Percentiles rank a stretch among this genome's conserved stretches.
Conservation (phyloP, 176 grass and related monocot species). For the Phoenix dactylifera region DNA sequence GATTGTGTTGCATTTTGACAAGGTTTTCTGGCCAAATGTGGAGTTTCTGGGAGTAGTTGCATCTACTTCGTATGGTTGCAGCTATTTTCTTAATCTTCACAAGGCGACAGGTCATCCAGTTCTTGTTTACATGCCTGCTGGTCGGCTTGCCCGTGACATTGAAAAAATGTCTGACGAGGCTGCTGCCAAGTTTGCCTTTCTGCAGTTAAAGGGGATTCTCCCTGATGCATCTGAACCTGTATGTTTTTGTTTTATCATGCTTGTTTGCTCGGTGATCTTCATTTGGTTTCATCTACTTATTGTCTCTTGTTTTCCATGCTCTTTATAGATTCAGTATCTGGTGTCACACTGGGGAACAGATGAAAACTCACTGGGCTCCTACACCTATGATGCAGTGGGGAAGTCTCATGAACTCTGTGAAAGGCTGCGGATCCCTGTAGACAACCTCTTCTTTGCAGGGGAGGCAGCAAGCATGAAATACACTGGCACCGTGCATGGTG, state of each 20-base stretch:
- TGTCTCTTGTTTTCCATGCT: background rate
- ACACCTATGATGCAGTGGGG: conserved; percentile 79
- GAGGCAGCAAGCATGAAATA: conserved; percentile 87
- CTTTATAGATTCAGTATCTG: conserved; percentile 69
- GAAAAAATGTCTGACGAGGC: conserved; percentile 86
- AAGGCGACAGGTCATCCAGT: conserved; percentile 86
- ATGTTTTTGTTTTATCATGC: conserved; percentile 8
- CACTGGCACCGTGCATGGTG: conserved; percentile 82
- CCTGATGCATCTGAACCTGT: conserved; percentile 85
- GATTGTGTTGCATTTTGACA: conserved; percentile 80
- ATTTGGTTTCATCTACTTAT: background rate
- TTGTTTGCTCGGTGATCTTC: background rate
- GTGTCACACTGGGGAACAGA: conserved; percentile 90
- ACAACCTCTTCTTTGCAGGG: conserved; percentile 95
- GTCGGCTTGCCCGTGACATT: conserved; percentile 75
- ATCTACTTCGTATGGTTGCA: conserved; percentile 80
- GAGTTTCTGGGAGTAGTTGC: conserved; percentile 94
- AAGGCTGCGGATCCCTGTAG: conserved; percentile 80
- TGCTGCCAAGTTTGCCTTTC: conserved; percentile 83
- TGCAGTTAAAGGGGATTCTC: conserved; percentile 80
- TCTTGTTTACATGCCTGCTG: conserved; percentile 98
- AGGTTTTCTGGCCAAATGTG: conserved; percentile 98
- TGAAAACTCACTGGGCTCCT: conserved; percentile 81
- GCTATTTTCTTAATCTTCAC: conserved; percentile 99
- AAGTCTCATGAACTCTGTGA: conserved; percentile 64